Evolutionary conservation across 2,329 filamentous ascomycete genomes (phyloP).

Genomic region (Xylariaceae sp.): DNA sequence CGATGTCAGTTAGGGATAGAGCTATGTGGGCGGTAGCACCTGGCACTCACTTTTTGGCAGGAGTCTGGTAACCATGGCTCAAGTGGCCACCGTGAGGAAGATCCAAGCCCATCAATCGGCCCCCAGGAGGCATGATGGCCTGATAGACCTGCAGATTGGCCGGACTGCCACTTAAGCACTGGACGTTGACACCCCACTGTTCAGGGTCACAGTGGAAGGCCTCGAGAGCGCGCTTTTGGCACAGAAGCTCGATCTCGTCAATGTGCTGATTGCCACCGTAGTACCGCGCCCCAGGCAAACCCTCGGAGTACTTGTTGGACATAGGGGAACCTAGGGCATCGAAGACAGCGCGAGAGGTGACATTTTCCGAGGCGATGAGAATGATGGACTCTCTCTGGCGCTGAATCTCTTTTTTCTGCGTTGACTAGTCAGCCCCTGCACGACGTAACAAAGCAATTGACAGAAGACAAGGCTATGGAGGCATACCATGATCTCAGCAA

Average conservation of each 20-base stretch:
- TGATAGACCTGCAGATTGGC: constrained; percentile 99
- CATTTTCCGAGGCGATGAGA: constrained; percentile 98
- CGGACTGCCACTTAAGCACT: constrained; percentile 89
- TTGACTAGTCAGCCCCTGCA: background rate
- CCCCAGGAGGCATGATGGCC: constrained; percentile 93
- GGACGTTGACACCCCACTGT: constrained; percentile 99
- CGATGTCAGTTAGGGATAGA: constrained; percentile 44
- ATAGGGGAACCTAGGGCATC: constrained; percentile 93
- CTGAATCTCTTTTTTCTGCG: constrained; percentile 87
- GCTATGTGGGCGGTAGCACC: constrained; percentile 48
- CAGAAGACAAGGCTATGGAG: background rate
- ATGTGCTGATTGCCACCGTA: constrained; percentile 99
- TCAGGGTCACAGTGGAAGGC: constrained; percentile 84
- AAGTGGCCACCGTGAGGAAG: constrained; percentile 93
- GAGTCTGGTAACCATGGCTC: constrained; percentile 97
- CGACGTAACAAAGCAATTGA: too few relatives aligned
- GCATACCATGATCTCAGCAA: constrained; percentile 93
- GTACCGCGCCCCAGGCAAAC: constrained; percentile 96
- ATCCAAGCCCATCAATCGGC: constrained; percentile 95
- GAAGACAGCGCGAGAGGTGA: constrained; percentile 97
- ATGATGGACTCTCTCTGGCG: constrained; percentile 98
- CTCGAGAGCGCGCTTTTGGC: constrained; percentile 90
- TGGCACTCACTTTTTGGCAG: constrained; percentile 72
- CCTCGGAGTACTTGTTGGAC: constrained; percentile 99
- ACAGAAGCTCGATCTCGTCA: constrained; percentile 92